A percentile compares a stretch with the other conserved stretches of the same genome.
Conservation (phyloP, 257 asterid species). For the Linderniella brevidens region DNA sequence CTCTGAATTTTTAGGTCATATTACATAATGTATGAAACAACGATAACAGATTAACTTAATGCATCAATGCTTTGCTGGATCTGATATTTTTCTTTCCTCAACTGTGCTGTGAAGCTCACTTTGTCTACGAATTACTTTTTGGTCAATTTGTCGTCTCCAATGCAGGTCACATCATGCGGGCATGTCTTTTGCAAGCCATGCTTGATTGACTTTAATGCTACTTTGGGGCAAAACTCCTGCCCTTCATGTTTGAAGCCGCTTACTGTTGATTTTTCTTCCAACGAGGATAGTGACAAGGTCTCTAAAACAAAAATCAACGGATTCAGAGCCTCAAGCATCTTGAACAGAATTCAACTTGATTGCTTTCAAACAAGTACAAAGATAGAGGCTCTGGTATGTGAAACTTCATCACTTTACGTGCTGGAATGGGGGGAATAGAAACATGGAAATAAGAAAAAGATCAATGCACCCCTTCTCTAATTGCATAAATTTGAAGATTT, state of each 20-base stretch:
- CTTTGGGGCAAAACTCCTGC: slow-evolving; percentile 55
- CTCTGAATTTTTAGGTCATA: background rate
- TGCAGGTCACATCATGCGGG: slow-evolving; percentile 64
- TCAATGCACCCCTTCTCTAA: background rate
- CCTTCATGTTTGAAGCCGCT: slow-evolving; percentile 79
- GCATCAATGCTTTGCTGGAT: background rate
- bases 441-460: background rate
- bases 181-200: slow-evolving; percentile 84
- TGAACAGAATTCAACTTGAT: slow-evolving; percentile 54
- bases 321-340: slow-evolving; percentile 60
- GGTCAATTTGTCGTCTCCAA: background rate
- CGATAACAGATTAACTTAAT: background rate
- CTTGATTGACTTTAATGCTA: slow-evolving; percentile 53
- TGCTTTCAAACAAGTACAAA: slow-evolving; percentile 83
- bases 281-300: slow-evolving; percentile 29
- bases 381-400: slow-evolving; percentile 84
- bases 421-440: slow-evolving; percentile 2
- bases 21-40: no score
- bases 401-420: background rate
- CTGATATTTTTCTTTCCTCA: background rate
- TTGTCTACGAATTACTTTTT: background rate
- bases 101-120: background rate
- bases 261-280: slow-evolving; percentile 61
- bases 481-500: no score
- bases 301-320: slow-evolving; percentile 47